Evolutionary conservation across 257 asterid species (phyloP).

Genomic region (Salvia rosmarinus): DNA sequence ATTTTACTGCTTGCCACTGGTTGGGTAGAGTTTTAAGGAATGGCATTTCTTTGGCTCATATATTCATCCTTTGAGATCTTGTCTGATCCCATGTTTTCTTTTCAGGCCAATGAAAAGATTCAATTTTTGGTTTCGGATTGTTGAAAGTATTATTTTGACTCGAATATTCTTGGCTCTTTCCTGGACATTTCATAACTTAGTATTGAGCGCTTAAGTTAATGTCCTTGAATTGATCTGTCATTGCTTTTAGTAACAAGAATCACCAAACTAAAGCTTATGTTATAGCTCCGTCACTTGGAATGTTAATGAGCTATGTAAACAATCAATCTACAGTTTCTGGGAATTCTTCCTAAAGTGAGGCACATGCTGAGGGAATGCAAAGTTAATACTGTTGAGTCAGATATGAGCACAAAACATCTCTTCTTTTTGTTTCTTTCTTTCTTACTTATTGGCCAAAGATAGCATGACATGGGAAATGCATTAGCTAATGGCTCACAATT

Average conservation of each 20-base stretch:
- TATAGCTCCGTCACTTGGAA: not conserved
- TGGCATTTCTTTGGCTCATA: not conserved
- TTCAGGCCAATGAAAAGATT: not conserved
- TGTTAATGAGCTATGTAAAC: not conserved
- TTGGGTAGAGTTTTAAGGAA: not conserved
- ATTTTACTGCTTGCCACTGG: conserved; percentile 4
- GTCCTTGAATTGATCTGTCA: not conserved
- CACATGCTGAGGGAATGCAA: not conserved
- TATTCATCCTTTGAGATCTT: not conserved
- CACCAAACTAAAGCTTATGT: not conserved
- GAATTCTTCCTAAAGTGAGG: not conserved
- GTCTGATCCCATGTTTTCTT: not conserved
- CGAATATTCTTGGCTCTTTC: not conserved
- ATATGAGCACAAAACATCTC: not conserved
- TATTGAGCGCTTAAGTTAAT: not conserved
- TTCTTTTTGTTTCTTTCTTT: not conserved
- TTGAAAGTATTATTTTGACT: not conserved
- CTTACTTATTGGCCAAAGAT: not conserved
- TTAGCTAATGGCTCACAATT: not conserved
- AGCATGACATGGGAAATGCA: not conserved
- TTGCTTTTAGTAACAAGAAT: not conserved
- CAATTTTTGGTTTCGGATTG: not conserved
- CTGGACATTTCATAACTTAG: not conserved
- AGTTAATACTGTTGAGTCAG: not conserved
- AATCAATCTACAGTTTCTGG: not conserved